phyloP scores from a whole-genome alignment of 192 early-diverging fungal genomes.

The Glomus cerebriforme region DNA sequence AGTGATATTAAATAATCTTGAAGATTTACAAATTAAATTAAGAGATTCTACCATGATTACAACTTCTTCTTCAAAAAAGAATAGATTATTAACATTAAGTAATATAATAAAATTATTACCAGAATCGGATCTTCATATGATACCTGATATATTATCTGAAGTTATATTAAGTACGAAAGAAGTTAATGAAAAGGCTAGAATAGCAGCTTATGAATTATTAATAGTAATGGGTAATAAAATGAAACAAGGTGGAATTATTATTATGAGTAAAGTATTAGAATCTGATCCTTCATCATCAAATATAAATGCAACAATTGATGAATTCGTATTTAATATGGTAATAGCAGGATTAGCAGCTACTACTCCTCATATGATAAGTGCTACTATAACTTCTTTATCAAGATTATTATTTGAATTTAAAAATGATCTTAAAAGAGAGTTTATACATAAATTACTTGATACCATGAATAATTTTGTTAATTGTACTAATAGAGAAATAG shows the following conservation, averaged over 20 bases:
- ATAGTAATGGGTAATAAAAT: constrained; percentile 91
- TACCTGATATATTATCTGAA: constrained; percentile 87
- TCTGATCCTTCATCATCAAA: constrained; percentile 36
- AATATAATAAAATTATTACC: constrained; percentile 65
- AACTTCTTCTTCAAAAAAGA: constrained; percentile 74
- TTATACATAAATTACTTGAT: constrained; percentile 73
- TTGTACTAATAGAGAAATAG: constrained; percentile 85
- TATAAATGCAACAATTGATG: constrained; percentile 60
- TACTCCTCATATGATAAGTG: constrained; percentile 90
- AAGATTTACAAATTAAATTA: constrained; percentile 65
- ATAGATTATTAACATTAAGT: constrained; percentile 73
- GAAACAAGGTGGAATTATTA: constrained; percentile 65
- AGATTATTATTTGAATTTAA: constrained; percentile 94
- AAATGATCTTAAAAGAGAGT: constrained; percentile 59
- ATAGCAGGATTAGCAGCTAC: constrained; percentile 91
- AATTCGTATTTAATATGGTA: constrained; percentile 89
- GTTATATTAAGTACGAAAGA: constrained; percentile 94
- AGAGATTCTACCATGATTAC: constrained; percentile 71
- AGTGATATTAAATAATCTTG: constrained; percentile 51
- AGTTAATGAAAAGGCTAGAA: constrained; percentile 83
- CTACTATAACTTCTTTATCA: constrained; percentile 80
- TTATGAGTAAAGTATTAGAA: constrained; percentile 40
- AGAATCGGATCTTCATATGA: constrained; percentile 74
- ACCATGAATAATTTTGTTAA: constrained; percentile 82
- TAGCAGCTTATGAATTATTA: constrained; percentile 79